These are phyloP conservation scores for Vachellia pachyceras DNA, from an alignment of 306 rosid genomes.

Conservation along the genomic window DNA sequence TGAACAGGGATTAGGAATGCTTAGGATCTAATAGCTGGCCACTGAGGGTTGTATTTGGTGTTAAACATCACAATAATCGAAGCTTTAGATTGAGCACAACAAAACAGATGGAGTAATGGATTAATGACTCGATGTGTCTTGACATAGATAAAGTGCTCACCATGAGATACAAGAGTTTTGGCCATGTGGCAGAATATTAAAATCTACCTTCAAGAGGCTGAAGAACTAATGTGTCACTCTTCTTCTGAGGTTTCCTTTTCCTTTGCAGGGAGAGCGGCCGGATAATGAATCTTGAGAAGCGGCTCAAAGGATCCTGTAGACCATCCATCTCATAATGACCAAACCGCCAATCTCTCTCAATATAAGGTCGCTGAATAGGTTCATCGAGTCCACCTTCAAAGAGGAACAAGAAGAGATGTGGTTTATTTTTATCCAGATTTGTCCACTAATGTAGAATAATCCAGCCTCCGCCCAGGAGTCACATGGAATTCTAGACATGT, in stretches of 20 bases:
- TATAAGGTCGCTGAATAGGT: conserved; percentile 73
- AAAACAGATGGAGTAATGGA: neutral
- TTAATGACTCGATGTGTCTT: neutral
- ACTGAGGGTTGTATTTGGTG: neutral
- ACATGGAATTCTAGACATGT: neutral
- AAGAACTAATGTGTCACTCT: conserved; percentile 55
- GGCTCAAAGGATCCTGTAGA: conserved; percentile 78
- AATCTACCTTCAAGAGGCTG: conserved; percentile 59
- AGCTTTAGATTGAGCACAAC: conserved; percentile 11
- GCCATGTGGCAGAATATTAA: conserved; percentile 26
- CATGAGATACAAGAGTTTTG: conserved; percentile 7
- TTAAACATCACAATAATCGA: neutral
- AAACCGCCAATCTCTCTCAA: conserved; percentile 90
- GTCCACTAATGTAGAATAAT: neutral
- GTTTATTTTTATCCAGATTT: conserved; percentile 14
- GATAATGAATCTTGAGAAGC: conserved; percentile 60
- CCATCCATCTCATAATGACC: conserved; percentile 97
- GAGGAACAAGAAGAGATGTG: conserved; percentile 26
- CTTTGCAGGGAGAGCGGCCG: conserved; percentile 49
- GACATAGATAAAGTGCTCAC: neutral
- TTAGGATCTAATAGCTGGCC: conserved; percentile 1
- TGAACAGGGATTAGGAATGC: neutral
- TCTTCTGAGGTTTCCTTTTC: conserved; percentile 53
- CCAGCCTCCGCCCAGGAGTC: neutral
- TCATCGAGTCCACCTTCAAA: conserved; percentile 86